Conservation (phyloP, 78 protist genomes). For the Dictyostelium purpureum region DNA sequence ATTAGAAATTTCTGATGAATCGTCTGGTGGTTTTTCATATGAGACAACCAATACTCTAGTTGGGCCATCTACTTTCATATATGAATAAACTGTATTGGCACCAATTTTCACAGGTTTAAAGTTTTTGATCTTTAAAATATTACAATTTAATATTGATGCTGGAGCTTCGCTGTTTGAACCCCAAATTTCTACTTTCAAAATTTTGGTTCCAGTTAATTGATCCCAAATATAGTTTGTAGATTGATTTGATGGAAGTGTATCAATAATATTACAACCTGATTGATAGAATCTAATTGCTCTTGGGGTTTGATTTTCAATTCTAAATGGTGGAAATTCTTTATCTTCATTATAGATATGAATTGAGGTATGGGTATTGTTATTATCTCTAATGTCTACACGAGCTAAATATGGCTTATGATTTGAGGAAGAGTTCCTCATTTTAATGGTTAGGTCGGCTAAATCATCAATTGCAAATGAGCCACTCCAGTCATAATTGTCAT, state of each 20-base stretch:
- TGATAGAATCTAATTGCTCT: conserved; percentile 25
- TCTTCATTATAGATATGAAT: conserved; percentile 24
- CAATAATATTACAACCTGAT: conserved; percentile 7
- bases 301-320: conserved; percentile 76
- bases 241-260: conserved; percentile 6
- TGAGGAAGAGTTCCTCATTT: neutral
- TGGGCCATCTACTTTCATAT: conserved; percentile 63
- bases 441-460: conserved; percentile 13
- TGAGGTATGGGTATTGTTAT: conserved; percentile 1
- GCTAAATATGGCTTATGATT: conserved; percentile 26
- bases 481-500: conserved; percentile 33
- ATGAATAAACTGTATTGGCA: conserved; percentile 21
- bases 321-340: conserved; percentile 35
- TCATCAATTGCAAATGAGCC: conserved; percentile 59
- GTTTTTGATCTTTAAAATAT: conserved; percentile 46
- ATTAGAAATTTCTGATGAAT: neutral
- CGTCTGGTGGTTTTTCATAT: conserved; percentile 29
- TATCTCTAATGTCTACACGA: conserved; percentile 31
- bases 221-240: conserved; percentile 63
- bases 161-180: neutral
- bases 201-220: neutral
- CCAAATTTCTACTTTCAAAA: conserved; percentile 11
- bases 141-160: conserved; percentile 11
- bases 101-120: conserved; percentile 66
- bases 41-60: conserved; percentile 57